Evolutionary conservation across 1,284 basidiomycete genomes (phyloP).

Genomic region (Fomes fomentarius): DNA sequence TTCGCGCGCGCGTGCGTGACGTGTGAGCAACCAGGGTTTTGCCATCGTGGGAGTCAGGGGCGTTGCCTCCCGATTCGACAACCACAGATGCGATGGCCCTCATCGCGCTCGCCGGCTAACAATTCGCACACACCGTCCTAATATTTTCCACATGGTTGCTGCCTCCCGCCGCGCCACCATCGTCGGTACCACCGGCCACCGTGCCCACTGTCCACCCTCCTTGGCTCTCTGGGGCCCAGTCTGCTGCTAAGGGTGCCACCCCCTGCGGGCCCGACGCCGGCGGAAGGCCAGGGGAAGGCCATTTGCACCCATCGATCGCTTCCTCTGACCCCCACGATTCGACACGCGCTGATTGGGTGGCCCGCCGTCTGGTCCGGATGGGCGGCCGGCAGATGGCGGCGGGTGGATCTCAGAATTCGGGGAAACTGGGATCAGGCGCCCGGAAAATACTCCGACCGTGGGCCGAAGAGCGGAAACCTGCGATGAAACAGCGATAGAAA

Average conservation of each 20-base stretch:
- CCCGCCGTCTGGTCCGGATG: too few relatives aligned
- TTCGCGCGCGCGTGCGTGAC: background rate
- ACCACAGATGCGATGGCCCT: background rate
- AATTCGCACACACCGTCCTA: constrained; percentile 4
- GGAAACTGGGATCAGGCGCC: constrained; percentile 15
- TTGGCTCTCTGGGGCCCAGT: too few relatives aligned
- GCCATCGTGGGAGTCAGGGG: constrained; percentile 9
- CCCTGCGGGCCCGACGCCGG: too few relatives aligned
- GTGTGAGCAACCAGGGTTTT: constrained; percentile 7
- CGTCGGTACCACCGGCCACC: constrained; percentile 3
- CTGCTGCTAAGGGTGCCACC: too few relatives aligned
- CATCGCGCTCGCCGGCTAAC: background rate
- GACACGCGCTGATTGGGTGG: too few relatives aligned
- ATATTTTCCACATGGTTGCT: constrained; percentile 9
- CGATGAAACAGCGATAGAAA: constrained; percentile 26
- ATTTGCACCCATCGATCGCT: too few relatives aligned
- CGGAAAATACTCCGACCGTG: constrained; percentile 17
- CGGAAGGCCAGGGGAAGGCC: too few relatives aligned
- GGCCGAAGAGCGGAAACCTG: constrained; percentile 22
- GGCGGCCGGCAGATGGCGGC: background rate
- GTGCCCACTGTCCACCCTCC: too few relatives aligned
- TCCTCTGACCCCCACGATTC: too few relatives aligned
- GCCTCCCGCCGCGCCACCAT: constrained; percentile 2
- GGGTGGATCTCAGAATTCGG: constrained; percentile 4
- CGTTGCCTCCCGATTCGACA: background rate